Percentiles rank a stretch among this genome's conserved stretches.
Evolutionary conservation across 371 early-diverging fungal genomes (phyloP).

Genomic region (Mortierella sp.): DNA sequence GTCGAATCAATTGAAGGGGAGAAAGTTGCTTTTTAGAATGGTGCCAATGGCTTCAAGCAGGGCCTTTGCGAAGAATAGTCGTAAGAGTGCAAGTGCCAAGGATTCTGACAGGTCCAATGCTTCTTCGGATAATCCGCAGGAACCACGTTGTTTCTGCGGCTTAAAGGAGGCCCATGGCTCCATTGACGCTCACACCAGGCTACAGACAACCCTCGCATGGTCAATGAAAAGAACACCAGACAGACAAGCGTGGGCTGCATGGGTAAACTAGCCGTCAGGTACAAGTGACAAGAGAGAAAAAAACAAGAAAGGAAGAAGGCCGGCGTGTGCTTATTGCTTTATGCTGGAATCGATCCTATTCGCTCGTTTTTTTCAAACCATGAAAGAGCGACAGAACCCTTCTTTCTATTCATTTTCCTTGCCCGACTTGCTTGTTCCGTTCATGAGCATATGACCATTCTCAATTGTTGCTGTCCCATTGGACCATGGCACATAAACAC

Average conservation of each 20-base stretch:
- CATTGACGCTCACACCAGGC: not conserved
- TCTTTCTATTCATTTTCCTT: not conserved
- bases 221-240: not conserved
- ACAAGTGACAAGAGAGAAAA: not conserved
- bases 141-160: not conserved
- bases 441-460: not conserved
- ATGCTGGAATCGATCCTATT: constrained; percentile 1
- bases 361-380: not conserved
- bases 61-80: not conserved
- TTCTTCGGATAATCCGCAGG: not conserved
- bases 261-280: not conserved
- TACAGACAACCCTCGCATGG: not conserved
- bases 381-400: not conserved
- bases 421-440: not conserved
- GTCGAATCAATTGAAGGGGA: too few species aligned
- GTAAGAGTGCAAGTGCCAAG: too few species aligned
- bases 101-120: not conserved
- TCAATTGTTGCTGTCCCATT: not conserved
- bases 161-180: not conserved
- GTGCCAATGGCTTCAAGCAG: not conserved
- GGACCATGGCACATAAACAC: not conserved
- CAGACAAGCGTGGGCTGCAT: not conserved
- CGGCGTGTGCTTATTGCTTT: not conserved
- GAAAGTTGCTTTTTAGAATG: too few species aligned
- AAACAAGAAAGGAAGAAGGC: not conserved